These are phyloP conservation scores for Cutaneotrichosporon sp. DNA, from an alignment of 1,284 basidiomycete species.

Conservation along the genomic window DNA sequence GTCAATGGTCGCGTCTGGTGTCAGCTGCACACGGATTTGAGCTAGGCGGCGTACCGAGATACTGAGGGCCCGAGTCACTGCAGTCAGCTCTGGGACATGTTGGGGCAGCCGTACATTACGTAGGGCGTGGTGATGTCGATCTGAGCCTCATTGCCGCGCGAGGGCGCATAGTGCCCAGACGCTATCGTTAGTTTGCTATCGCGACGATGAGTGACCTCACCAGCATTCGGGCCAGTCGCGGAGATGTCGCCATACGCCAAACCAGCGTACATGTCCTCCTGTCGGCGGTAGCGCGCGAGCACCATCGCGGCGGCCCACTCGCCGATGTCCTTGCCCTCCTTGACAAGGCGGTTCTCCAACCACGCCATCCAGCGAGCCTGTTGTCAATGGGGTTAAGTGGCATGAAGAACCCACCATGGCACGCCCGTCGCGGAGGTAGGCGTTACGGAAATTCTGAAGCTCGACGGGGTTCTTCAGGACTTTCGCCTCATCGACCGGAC, in stretches of 20 bases:
- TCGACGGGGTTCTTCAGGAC: conserved; percentile 84
- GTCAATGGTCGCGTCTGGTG: conserved; percentile 81
- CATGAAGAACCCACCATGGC: conserved; percentile 64
- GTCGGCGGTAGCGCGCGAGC: conserved; percentile 73
- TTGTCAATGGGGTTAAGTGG: not conserved
- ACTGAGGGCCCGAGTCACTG: conserved; percentile 87
- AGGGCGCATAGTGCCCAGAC: conserved; percentile 86
- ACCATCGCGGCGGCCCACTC: conserved; percentile 89
- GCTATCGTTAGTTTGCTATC: conserved; percentile 55
- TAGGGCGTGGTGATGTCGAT: conserved; percentile 80
- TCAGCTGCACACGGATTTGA: not conserved
- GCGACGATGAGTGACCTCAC: conserved; percentile 28
- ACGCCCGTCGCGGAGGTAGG: conserved; percentile 86
- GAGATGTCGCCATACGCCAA: conserved; percentile 93
- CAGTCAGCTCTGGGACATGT: conserved; percentile 10
- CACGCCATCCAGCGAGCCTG: conserved; percentile 76
- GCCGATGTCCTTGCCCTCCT: conserved; percentile 71
- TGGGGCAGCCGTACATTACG: conserved; percentile 66
- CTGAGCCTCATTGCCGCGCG: conserved; percentile 65
- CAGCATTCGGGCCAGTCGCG: conserved; percentile 78
- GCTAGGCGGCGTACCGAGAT: conserved; percentile 51
- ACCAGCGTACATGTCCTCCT: conserved; percentile 73
- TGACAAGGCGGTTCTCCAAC: conserved; percentile 76
- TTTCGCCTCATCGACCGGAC: conserved; percentile 71
- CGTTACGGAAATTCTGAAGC: conserved; percentile 74